Percentiles rank a stretch among this genome's conserved stretches.
Conservation (phyloP, 2,329 filamentous ascomycete species). For the Diplodia scrobiculata region DNA sequence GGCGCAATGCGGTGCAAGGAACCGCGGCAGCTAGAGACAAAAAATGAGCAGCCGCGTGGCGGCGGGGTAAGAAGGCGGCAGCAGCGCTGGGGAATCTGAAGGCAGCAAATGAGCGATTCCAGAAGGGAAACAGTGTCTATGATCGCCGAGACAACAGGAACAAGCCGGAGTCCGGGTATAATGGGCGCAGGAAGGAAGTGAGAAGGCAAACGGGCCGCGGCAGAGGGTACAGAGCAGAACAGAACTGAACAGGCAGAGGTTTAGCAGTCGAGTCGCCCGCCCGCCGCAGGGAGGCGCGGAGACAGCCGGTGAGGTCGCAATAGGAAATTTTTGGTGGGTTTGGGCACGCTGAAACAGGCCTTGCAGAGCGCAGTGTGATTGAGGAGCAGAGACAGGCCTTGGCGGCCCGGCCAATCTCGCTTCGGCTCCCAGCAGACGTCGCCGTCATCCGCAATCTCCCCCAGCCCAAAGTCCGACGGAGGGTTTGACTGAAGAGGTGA, state of each 20-base stretch:
- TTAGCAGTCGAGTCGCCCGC: background rate
- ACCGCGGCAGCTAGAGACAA: conserved; percentile 5
- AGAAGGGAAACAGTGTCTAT: conserved; percentile 15
- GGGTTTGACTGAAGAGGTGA: conserved; percentile 4
- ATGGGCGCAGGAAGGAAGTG: conserved; percentile 4
- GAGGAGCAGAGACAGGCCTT: conserved; percentile 25
- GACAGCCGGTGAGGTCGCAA: conserved; percentile 7
- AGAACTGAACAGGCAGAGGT: conserved; percentile 5
- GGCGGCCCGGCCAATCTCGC: conserved; percentile 28
- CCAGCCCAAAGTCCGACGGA: conserved; percentile 24
- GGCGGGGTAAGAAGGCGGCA: conserved; percentile 16
- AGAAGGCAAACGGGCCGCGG: background rate
- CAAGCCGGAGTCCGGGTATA: conserved; percentile 27
- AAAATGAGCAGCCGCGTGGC: background rate
- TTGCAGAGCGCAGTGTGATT: conserved; percentile 26
- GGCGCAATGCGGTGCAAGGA: conserved; percentile 16
- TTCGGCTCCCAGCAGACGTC: conserved; percentile 16
- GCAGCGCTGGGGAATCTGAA: conserved; percentile 15
- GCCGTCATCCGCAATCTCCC: conserved; percentile 27
- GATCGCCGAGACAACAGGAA: conserved; percentile 7
- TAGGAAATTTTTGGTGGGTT: conserved; percentile 20
- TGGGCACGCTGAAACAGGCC: conserved; percentile 21
- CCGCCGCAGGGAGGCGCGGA: background rate
- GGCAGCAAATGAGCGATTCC: conserved; percentile 13
- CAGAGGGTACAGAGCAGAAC: background rate